Percentiles rank a stretch among this genome's conserved stretches.
Conservation (phyloP, 129 eudicot genomes). For the Chrysanthemum seticuspe region DNA sequence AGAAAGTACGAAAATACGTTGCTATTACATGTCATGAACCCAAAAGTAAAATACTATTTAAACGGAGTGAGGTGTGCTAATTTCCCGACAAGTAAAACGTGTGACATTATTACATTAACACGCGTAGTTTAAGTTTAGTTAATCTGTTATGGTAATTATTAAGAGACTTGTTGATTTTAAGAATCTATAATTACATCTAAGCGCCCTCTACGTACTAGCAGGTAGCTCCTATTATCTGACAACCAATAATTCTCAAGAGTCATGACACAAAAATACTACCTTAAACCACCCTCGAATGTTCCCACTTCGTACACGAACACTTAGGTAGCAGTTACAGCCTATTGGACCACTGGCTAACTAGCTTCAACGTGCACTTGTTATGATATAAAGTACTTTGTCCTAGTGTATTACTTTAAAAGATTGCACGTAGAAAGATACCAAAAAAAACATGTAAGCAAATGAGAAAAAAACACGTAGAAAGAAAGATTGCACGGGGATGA, state of each 20-base stretch:
- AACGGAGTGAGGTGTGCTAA: background rate
- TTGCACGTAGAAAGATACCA: too few species aligned
- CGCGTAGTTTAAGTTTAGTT: background rate
- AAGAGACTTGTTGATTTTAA: background rate
- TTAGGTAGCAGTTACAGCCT: background rate
- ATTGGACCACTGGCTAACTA: background rate
- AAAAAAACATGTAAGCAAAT: too few species aligned
- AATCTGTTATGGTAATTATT: background rate
- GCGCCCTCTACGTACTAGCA: background rate
- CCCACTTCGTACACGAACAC: constrained; percentile 5
- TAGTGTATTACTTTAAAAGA: too few species aligned
- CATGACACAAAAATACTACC: background rate
- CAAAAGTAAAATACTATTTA: background rate
- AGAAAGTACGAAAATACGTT: too few species aligned
- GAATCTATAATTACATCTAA: constrained; percentile 2
- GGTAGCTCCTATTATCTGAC: constrained; percentile 8
- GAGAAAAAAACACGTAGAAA: too few species aligned
- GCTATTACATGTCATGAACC: too few species aligned
- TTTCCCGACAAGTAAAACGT: constrained; percentile 5
- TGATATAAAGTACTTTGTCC: too few species aligned
- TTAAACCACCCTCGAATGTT: constrained; percentile 1
- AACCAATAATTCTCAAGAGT: background rate
- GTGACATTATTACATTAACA: constrained; percentile 16
- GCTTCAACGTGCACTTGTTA: background rate
- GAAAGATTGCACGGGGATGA: too few species aligned